A percentile compares a stretch with the other conserved stretches of the same genome.
Evolutionary conservation across 371 early-diverging fungal genomes (phyloP).

Genomic region (Synchytrium microbalum): DNA sequence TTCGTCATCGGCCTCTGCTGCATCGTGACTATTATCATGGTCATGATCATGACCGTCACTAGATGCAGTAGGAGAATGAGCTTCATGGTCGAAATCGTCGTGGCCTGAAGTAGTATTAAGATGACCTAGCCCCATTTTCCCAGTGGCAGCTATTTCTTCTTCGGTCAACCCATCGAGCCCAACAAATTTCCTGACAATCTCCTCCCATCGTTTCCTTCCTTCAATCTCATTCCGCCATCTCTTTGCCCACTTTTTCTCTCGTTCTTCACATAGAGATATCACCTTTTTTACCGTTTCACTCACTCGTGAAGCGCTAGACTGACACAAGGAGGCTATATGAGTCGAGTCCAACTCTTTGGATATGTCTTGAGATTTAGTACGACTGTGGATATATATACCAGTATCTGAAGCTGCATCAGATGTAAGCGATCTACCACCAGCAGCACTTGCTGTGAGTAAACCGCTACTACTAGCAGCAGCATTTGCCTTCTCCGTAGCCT

Average conservation of each 20-base stretch:
- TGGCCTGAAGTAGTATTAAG: slow-evolving; percentile 1
- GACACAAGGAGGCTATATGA: slow-evolving; percentile 17
- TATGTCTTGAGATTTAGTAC: not conserved
- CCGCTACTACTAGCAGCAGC: not conserved
- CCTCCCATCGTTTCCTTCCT: slow-evolving; percentile 37
- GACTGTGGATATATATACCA: no score
- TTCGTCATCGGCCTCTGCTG: slow-evolving; percentile 38
- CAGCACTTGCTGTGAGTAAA: not conserved
- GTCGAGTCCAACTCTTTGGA: slow-evolving; percentile 8
- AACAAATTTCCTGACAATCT: slow-evolving; percentile 12
- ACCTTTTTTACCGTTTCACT: slow-evolving; percentile 28
- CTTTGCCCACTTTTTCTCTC: slow-evolving; percentile 43
- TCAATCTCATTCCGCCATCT: slow-evolving; percentile 39
- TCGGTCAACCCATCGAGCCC: slow-evolving; percentile 3
- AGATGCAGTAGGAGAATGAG: not conserved
- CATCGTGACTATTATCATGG: slow-evolving; percentile 13
- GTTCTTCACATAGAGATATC: slow-evolving; percentile 34
- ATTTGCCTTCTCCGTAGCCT: not conserved
- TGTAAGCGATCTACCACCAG: no score
- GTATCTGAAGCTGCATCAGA: no score
- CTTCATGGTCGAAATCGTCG: not conserved
- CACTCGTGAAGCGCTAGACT: slow-evolving; percentile 16
- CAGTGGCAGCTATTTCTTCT: slow-evolving; percentile 1
- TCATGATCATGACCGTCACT: not conserved
- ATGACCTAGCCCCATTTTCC: not conserved